Evolutionary conservation across 495 filamentous ascomycete species (phyloP).

Genomic region (Hypoxylon intermedium): DNA sequence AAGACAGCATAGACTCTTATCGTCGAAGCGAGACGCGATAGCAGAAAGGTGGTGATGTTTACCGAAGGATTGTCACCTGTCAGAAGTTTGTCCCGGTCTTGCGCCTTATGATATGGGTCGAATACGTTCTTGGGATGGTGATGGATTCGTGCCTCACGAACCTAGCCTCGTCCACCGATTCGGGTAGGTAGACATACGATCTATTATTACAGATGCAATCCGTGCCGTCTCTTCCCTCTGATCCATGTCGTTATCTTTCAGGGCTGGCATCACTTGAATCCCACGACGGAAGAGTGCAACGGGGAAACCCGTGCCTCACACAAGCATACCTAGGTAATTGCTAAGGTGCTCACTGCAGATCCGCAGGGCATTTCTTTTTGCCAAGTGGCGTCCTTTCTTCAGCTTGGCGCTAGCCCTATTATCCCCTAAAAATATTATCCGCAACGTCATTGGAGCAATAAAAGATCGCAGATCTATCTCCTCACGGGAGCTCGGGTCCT

Average conservation of each 20-base stretch:
- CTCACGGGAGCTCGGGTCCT: constrained; percentile 4
- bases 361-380: constrained; percentile 25
- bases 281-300: constrained; percentile 1
- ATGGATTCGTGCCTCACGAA: neutral
- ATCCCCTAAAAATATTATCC: constrained; percentile 10
- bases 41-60: neutral
- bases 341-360: constrained; percentile 46
- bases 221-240: constrained; percentile 5
- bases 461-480: constrained; percentile 24
- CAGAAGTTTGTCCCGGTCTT: constrained; percentile 30
- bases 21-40: too few species aligned
- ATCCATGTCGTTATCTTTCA: constrained; percentile 5
- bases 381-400: constrained; percentile 3
- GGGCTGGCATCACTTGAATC: constrained; percentile 8
- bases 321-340: constrained; percentile 24
- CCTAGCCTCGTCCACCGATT: constrained; percentile 3
- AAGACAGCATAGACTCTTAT: too few species aligned
- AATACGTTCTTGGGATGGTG: neutral
- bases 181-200: constrained; percentile 5
- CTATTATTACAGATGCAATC: constrained; percentile 7
- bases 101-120: constrained; percentile 8
- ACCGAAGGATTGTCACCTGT: constrained; percentile 28
- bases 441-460: constrained; percentile 27
- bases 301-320: constrained; percentile 16
- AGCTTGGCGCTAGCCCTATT: constrained; percentile 27